phyloP scores from a whole-genome alignment of 108 stramenopile species.

The Aurantiochytrium sp. region DNA sequence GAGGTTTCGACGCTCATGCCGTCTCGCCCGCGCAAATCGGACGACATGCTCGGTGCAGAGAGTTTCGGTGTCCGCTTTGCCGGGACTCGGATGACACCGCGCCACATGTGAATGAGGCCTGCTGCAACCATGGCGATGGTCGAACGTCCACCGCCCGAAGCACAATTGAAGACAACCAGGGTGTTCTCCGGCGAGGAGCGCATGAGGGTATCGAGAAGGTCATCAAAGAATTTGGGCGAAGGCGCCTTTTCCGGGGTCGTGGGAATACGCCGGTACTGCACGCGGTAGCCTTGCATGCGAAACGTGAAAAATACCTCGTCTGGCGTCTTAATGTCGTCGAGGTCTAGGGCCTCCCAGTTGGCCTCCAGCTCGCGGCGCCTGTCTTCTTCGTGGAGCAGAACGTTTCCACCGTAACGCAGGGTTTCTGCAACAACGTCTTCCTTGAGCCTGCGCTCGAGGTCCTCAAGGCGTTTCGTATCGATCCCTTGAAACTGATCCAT shows the following conservation, averaged over 20 bases:
- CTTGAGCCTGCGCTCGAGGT: neutral
- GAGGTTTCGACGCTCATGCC: neutral
- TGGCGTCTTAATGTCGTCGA: neutral
- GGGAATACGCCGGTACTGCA: neutral
- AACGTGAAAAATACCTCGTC: neutral
- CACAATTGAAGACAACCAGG: neutral
- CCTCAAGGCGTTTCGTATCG: neutral
- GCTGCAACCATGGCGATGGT: neutral
- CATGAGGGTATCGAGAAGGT: neutral
- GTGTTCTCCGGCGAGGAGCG: neutral
- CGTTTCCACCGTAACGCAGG: neutral
- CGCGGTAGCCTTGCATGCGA: slow-evolving; percentile 7
- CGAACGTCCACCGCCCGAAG: neutral
- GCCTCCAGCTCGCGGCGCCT: neutral
- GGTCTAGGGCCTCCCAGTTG: neutral
- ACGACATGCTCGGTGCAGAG: too few relatives aligned
- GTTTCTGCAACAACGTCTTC: neutral
- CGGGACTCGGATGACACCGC: neutral
- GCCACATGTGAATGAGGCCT: slow-evolving; percentile 16
- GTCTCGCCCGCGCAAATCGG: too few relatives aligned
- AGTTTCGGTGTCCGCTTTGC: neutral
- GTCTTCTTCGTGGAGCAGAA: slow-evolving; percentile 8
- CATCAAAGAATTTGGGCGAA: neutral
- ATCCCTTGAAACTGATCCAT: slow-evolving; percentile 6
- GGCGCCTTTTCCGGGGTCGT: neutral